Conservation (phyloP, 129 eudicot species). For the Chrysanthemum lavandulifolium region DNA sequence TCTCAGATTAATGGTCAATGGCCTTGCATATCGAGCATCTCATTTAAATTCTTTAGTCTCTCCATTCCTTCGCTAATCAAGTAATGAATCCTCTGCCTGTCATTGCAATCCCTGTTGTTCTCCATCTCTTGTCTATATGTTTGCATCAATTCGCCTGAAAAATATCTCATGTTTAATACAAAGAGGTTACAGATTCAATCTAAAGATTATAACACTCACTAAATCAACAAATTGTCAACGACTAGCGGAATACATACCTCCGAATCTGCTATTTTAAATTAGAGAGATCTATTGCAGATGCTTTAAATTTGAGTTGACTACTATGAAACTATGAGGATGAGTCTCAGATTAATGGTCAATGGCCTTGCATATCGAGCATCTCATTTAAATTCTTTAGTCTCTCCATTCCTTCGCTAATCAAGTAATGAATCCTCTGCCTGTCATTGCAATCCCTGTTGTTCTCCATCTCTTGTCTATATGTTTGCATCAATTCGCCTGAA, state of each 20-base stretch:
- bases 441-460: constrained; percentile 64
- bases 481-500: constrained; percentile 69
- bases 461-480: constrained; percentile 80
- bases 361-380: constrained; percentile 57
- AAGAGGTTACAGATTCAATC: too few species aligned
- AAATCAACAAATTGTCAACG: too few species aligned
- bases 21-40: constrained; percentile 62
- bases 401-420: constrained; percentile 67
- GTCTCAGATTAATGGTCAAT: constrained; percentile 11
- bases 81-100: constrained; percentile 77
- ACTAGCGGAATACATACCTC: too few species aligned
- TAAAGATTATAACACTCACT: too few species aligned
- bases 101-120: constrained; percentile 59
- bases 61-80: constrained; percentile 68
- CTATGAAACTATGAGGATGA: too few species aligned
- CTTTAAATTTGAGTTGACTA: too few species aligned
- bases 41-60: constrained; percentile 64
- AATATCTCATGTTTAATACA: too few species aligned
- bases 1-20: constrained; percentile 12
- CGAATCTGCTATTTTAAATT: too few species aligned
- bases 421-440: constrained; percentile 74
- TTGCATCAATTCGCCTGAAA: constrained; percentile 67
- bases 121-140: constrained; percentile 81
- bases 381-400: constrained; percentile 67
- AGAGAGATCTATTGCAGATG: too few species aligned